phyloP scores from a whole-genome alignment of 2,329 filamentous ascomycete genomes.

The Hymenoscyphus fructigenus region DNA sequence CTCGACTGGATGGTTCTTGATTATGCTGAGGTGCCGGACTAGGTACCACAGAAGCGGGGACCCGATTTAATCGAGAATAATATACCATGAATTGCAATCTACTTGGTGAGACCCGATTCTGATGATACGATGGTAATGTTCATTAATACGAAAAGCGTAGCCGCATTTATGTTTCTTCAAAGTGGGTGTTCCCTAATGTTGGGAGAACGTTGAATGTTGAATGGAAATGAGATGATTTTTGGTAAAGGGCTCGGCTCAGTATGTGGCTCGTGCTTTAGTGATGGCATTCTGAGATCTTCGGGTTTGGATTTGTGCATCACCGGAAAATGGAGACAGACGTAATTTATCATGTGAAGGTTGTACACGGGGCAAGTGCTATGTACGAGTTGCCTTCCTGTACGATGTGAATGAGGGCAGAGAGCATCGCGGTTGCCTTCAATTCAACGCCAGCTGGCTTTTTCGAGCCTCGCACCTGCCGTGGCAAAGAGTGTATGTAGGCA shows the following conservation, averaged over 20 bases:
- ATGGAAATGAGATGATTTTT: neutral
- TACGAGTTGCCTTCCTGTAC: neutral
- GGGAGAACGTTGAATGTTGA: neutral
- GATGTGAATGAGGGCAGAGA: neutral
- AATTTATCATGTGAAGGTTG: conserved; percentile 2
- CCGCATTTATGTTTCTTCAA: neutral
- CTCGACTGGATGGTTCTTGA: neutral
- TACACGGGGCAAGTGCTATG: neutral
- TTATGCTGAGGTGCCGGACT: too few relatives aligned
- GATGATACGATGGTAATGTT: neutral
- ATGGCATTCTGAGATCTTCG: neutral
- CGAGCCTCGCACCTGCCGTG: conserved; percentile 5
- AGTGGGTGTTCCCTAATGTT: neutral
- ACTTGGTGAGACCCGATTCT: too few relatives aligned
- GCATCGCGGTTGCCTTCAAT: neutral
- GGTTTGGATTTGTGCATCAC: neutral
- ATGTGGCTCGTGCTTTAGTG: neutral
- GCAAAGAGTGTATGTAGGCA: neutral
- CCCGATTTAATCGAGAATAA: too few relatives aligned
- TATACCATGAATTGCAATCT: too few relatives aligned
- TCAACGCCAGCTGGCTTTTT: neutral
- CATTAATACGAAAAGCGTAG: neutral
- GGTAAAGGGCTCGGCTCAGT: neutral
- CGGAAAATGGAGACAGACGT: neutral
- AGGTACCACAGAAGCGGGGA: too few relatives aligned